Conservation (phyloP, 1,284 basidiomycete species). For the Microbotryomycetes sp. region DNA sequence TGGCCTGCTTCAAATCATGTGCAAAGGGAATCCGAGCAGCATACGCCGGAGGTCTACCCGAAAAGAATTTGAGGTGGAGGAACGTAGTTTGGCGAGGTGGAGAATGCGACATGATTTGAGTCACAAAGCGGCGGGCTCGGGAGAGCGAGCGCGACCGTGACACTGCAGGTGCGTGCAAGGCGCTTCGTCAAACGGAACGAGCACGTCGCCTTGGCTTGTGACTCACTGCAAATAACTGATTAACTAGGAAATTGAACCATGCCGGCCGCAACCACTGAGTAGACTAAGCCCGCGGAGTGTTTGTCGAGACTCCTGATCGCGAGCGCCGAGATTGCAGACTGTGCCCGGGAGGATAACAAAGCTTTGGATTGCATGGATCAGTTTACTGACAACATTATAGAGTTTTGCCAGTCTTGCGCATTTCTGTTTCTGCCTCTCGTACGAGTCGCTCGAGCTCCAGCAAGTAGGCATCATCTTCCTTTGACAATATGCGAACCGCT, state of each 20-base stretch:
- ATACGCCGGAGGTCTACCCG: slow-evolving; percentile 7
- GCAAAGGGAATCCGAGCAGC: slow-evolving; percentile 4
- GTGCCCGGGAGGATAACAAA: no score
- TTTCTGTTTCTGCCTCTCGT: slow-evolving; percentile 5
- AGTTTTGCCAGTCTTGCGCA: background rate
- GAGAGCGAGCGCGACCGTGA: background rate
- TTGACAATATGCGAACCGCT: slow-evolving; percentile 61
- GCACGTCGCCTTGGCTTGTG: no score
- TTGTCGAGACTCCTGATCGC: no score
- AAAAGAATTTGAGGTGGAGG: slow-evolving; percentile 20
- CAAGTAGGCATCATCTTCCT: slow-evolving; percentile 65
- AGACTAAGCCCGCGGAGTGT: no score
- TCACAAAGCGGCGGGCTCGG: slow-evolving; percentile 1
- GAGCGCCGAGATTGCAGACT: no score
- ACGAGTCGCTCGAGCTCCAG: slow-evolving; percentile 55
- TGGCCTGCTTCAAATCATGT: slow-evolving; percentile 1
- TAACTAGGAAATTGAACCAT: no score
- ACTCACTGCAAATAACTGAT: no score
- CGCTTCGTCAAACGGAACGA: no score
- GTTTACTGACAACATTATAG: no score
- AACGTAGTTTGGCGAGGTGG: background rate
- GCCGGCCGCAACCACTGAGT: no score
- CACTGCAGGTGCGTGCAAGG: background rate
- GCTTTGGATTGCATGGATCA: no score
- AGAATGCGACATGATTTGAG: slow-evolving; percentile 15